phyloP scores from a whole-genome alignment of 345 rosid genomes.

The Conringia planisiliqua region DNA sequence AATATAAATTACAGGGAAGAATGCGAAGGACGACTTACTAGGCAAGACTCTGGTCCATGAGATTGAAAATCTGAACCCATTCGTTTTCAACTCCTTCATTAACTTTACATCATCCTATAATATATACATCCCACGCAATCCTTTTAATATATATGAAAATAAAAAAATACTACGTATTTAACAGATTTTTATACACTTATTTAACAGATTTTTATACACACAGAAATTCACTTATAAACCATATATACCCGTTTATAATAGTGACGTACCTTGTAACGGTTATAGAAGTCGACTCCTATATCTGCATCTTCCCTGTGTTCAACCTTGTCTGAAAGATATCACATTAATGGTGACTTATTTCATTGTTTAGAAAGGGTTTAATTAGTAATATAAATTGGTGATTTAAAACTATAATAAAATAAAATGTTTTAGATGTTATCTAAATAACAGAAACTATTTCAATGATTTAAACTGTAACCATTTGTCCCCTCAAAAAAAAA shows the following conservation, averaged over 20 bases:
- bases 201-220: not conserved
- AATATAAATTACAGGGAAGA: not conserved
- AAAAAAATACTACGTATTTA: not conserved
- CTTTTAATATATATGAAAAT: not conserved
- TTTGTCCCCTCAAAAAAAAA: not conserved
- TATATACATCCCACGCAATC: not conserved
- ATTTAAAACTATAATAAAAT: not conserved
- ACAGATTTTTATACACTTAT: not conserved
- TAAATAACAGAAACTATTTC: not conserved
- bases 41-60: slow-evolving; percentile 35
- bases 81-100: slow-evolving; percentile 32
- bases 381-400: not conserved
- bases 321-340: slow-evolving; percentile 21
- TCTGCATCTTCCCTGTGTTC: slow-evolving; percentile 15
- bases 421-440: not conserved
- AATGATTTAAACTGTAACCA: not conserved
- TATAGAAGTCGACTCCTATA: slow-evolving; percentile 11
- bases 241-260: not conserved
- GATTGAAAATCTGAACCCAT: slow-evolving; percentile 36
- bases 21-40: slow-evolving; percentile 23
- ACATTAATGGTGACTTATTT: not conserved
- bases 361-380: not conserved
- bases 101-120: slow-evolving; percentile 23
- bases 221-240: not conserved
- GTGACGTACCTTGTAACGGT: slow-evolving; percentile 30